Conservation (phyloP, 1,139 yeast species). For the Torulaspora globosa region DNA sequence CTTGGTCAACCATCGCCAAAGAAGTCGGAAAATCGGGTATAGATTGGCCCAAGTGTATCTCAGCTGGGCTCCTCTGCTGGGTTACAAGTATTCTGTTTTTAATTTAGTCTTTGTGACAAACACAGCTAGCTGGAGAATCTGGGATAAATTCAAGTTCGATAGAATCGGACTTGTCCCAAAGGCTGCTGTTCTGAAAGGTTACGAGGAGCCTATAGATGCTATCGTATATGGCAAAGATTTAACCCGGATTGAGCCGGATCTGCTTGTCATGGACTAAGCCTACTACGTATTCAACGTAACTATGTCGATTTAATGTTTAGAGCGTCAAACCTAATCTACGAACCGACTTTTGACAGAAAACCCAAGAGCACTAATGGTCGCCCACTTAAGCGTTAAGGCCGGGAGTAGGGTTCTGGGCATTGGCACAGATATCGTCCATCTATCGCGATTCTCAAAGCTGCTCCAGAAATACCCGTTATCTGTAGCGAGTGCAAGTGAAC, state of each 20-base stretch:
- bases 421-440: conserved; percentile 33
- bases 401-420: conserved; percentile 23
- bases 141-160: conserved; percentile 75
- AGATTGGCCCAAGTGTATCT: conserved; percentile 59
- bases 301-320: not conserved
- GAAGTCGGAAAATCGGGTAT: conserved; percentile 60
- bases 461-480: conserved; percentile 18
- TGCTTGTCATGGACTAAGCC: conserved; percentile 12
- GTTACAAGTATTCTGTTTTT: conserved; percentile 75
- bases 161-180: conserved; percentile 64
- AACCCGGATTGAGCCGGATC: conserved; percentile 26
- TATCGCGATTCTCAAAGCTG: conserved; percentile 28
- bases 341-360: not conserved
- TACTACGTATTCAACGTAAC: not conserved
- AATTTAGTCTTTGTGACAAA: conserved; percentile 75
- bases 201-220: conserved; percentile 61
- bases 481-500: not conserved
- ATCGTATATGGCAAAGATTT: conserved; percentile 60
- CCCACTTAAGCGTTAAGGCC: not conserved
- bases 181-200: conserved; percentile 63
- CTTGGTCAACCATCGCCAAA: conserved; percentile 49
- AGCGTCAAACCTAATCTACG: not conserved
- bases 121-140: conserved; percentile 59
- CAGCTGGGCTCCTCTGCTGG: conserved; percentile 63
- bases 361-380: not conserved